Conservation (phyloP, 108 stramenopile species). For the Bacterosira constricta region DNA sequence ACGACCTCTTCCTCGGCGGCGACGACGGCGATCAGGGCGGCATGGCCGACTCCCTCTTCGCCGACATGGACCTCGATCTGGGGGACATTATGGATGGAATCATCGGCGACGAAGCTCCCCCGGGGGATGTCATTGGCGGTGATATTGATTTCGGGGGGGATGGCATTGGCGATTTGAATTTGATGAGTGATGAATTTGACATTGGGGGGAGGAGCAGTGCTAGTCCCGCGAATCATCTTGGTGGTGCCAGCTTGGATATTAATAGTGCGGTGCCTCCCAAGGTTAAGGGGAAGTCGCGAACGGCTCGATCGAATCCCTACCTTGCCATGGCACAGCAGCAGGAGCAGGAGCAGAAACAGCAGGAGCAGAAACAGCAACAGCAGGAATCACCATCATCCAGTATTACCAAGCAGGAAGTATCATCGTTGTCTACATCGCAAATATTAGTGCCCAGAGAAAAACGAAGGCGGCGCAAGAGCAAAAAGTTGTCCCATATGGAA, state of each 20-base stretch:
- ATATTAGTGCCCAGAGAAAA: background rate
- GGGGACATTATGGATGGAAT: constrained; percentile 30
- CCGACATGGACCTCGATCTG: constrained; percentile 39
- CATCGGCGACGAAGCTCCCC: background rate
- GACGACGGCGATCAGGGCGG: constrained; percentile 4
- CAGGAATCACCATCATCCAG: too few species aligned
- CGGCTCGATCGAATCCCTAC: constrained; percentile 6
- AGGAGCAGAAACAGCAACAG: background rate
- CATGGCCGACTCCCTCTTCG: constrained; percentile 18
- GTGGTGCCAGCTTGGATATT: background rate
- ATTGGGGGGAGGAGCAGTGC: background rate
- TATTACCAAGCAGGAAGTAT: constrained; percentile 5
- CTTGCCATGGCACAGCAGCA: background rate
- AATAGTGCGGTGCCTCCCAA: background rate
- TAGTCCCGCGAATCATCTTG: background rate
- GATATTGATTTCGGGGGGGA: background rate
- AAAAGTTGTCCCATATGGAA: too few species aligned
- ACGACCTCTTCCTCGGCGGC: constrained; percentile 34
- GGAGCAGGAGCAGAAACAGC: background rate
- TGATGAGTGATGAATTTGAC: too few species aligned
- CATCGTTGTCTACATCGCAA: too few species aligned
- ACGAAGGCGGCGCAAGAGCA: background rate
- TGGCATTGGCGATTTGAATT: background rate
- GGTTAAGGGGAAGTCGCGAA: background rate
- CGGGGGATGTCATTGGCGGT: constrained; percentile 3